Conservation (phyloP, 106 monocot genomes). For the Dendrobium officinale region DNA sequence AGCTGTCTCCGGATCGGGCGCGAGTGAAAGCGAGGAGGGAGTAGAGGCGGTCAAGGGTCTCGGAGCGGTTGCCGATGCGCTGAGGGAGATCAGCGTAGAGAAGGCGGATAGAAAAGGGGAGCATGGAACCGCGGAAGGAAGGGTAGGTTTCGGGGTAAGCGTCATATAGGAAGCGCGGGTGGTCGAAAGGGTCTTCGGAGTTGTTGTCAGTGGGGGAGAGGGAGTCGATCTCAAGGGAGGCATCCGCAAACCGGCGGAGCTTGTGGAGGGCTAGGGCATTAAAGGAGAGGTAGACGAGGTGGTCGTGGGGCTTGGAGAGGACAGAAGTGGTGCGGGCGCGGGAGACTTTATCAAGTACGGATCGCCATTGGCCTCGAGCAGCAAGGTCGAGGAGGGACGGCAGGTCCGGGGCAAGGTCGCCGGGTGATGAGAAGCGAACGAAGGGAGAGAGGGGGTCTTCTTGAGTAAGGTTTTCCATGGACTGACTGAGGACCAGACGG, state of each 20-base stretch:
- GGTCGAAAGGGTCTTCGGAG: constrained; percentile 27
- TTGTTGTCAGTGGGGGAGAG: constrained; percentile 11
- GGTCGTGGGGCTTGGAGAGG: constrained; percentile 51
- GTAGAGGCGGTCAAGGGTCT: constrained; percentile 76
- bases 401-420: constrained; percentile 40
- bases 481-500: constrained; percentile 6
- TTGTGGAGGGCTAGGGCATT: constrained; percentile 71
- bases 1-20: constrained; percentile 11
- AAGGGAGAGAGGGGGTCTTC: constrained; percentile 23
- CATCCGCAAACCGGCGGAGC: constrained; percentile 77
- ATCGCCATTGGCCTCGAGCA: constrained; percentile 51
- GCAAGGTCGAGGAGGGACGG: constrained; percentile 49
- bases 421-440: constrained; percentile 15
- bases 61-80: constrained; percentile 48
- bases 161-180: constrained; percentile 54
- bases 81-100: constrained; percentile 74
- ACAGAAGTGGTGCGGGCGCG: constrained; percentile 32
- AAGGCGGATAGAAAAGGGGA: constrained; percentile 65
- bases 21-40: constrained; percentile 52
- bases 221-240: constrained; percentile 38
- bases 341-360: constrained; percentile 48
- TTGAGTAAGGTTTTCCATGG: constrained; percentile 19
- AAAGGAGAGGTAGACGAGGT: constrained; percentile 72
- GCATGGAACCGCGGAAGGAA: constrained; percentile 56
- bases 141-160: constrained; percentile 64